Evolutionary conservation across 2,329 filamentous ascomycete genomes (phyloP).

Genomic region (Sclerotinia glacialis): DNA sequence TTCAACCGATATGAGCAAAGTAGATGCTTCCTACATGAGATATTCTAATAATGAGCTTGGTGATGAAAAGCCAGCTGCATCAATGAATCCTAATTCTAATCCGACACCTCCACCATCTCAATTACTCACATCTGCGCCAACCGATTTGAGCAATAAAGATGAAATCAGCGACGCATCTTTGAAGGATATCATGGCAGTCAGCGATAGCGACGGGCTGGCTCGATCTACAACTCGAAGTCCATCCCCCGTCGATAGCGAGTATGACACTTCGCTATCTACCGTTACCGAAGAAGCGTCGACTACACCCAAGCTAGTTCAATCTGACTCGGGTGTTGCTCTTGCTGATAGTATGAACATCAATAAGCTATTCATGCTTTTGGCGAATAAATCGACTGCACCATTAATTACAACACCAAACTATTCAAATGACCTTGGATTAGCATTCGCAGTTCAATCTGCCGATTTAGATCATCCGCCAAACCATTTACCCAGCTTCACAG

Average conservation of each 20-base stretch:
- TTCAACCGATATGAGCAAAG: neutral
- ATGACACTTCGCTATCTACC: neutral
- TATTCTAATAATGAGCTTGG: neutral
- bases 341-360: neutral
- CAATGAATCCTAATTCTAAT: neutral
- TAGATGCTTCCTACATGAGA: neutral
- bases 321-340: neutral
- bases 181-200: neutral
- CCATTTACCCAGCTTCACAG: too few relatives aligned
- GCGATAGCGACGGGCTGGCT: neutral
- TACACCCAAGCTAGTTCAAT: neutral
- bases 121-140: neutral
- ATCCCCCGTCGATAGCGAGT: neutral
- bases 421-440: neutral
- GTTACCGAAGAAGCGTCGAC: neutral
- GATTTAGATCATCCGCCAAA: neutral
- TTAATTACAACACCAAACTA: neutral
- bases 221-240: neutral
- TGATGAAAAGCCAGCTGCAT: neutral
- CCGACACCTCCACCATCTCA: neutral
- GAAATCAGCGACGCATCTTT: neutral
- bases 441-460: neutral
- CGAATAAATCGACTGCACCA: neutral
- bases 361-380: neutral
- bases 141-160: neutral